phyloP scores from a whole-genome alignment of 352 stramenopile species.

The Pilasporangium apinafurcum region DNA sequence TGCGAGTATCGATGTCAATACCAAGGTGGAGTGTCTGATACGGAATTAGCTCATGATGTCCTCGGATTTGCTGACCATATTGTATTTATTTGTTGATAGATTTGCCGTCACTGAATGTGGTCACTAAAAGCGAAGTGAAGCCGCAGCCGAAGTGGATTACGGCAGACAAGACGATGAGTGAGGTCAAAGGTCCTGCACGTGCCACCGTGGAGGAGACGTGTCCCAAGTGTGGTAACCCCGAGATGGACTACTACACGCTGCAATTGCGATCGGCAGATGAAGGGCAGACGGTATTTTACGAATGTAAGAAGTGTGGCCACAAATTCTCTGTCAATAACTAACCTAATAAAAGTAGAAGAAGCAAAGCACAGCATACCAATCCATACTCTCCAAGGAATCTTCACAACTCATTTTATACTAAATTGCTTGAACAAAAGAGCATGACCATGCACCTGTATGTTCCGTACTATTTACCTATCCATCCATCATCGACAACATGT shows the following conservation, averaged over 20 bases:
- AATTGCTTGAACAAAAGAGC: background rate
- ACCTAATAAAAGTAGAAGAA: background rate
- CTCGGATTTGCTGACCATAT: constrained; percentile 1
- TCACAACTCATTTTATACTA: background rate
- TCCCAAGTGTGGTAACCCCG: constrained; percentile 93
- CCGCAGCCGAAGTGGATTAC: constrained; percentile 78
- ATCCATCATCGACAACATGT: too few species aligned
- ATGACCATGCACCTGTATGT: constrained; percentile 17
- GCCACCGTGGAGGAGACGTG: constrained; percentile 98
- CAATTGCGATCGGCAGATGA: constrained; percentile 98
- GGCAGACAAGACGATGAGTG: constrained; percentile 54
- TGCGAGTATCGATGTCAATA: constrained; percentile 85
- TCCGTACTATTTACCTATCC: constrained; percentile 5
- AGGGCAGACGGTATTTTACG: constrained; percentile 99
- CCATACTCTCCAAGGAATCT: too few species aligned
- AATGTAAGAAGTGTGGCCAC: constrained; percentile 96
- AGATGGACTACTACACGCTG: constrained; percentile 99
- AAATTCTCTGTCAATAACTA: constrained; percentile 89
- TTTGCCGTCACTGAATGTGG: constrained; percentile 66
- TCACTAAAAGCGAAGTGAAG: constrained; percentile 75
- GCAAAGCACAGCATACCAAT: background rate
- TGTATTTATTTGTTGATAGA: constrained; percentile 23
- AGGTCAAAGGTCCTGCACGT: constrained; percentile 83
- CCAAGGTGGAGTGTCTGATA: constrained; percentile 35
- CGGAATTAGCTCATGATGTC: constrained; percentile 1